Percentiles rank a stretch among this genome's conserved stretches.
phyloP scores from a whole-genome alignment of 2,329 filamentous ascomycete genomes.

The Xylariaceae sp. region DNA sequence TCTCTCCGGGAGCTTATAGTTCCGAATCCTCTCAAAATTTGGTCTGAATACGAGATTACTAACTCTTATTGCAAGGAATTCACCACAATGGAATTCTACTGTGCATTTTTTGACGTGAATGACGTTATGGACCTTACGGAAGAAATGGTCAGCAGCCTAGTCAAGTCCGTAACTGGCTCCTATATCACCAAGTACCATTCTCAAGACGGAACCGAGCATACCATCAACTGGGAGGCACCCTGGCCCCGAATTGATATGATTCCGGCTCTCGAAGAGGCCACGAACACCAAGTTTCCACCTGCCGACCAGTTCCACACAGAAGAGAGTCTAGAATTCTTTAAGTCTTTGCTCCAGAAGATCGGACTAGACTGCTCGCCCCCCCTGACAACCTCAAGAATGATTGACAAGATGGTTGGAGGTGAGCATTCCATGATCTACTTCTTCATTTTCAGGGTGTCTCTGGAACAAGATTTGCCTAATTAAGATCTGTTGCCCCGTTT shows the following conservation, averaged over 20 bases:
- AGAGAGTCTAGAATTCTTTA: conserved; percentile 89
- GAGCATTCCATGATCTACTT: not conserved
- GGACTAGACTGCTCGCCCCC: conserved; percentile 90
- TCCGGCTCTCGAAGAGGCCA: conserved; percentile 84
- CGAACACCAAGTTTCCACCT: conserved; percentile 91
- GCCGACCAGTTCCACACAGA: conserved; percentile 87
- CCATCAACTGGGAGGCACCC: conserved; percentile 94
- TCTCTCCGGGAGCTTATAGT: not conserved
- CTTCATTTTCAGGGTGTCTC: no score
- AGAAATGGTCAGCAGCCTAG: conserved; percentile 87
- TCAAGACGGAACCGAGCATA: conserved; percentile 82
- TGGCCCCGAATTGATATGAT: conserved; percentile 98
- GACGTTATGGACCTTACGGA: conserved; percentile 92
- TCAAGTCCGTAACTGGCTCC: conserved; percentile 85
- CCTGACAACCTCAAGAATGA: conserved; percentile 92
- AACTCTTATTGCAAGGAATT: conserved; percentile 66
- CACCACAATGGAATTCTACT: conserved; percentile 97
- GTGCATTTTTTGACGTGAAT: conserved; percentile 90
- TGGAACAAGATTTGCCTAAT: no score
- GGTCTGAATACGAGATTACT: not conserved
- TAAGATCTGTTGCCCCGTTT: no score
- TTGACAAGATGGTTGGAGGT: conserved; percentile 84
- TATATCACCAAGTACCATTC: conserved; percentile 88
- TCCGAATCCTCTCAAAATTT: not conserved
- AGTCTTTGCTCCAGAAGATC: conserved; percentile 67